Evolutionary conservation across 140 eudicot genomes (phyloP).

Genomic region (Erigeron philadelphicus): DNA sequence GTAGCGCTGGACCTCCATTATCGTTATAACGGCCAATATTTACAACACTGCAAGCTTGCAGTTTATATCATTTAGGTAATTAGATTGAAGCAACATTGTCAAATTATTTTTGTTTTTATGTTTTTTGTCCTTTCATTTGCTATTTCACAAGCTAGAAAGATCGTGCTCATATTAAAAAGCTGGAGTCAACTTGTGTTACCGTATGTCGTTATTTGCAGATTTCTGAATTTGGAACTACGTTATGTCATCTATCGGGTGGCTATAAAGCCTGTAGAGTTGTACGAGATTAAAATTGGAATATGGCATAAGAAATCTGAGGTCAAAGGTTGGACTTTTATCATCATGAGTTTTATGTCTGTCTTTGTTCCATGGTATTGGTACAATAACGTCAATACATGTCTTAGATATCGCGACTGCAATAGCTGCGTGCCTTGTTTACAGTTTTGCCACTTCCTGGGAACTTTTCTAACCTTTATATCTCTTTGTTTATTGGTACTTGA

Average conservation of each 20-base stretch:
- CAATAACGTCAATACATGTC: slow-evolving; percentile 10
- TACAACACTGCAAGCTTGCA: neutral
- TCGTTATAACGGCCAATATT: too few relatives aligned
- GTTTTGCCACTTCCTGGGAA: neutral
- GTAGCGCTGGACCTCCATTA: too few relatives aligned
- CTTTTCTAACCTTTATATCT: neutral
- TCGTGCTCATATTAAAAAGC: neutral
- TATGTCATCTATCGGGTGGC: neutral
- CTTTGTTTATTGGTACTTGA: slow-evolving; percentile 8
- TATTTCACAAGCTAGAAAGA: neutral
- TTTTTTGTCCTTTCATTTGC: neutral
- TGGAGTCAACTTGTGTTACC: neutral
- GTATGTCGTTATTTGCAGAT: slow-evolving; percentile 1
- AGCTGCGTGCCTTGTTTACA: slow-evolving; percentile 12
- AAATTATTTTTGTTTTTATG: neutral
- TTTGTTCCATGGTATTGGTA: slow-evolving; percentile 1
- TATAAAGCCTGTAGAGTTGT: neutral
- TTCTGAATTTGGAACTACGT: slow-evolving; percentile 6
- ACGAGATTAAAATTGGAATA: neutral
- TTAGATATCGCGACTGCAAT: neutral
- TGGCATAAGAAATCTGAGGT: slow-evolving; percentile 22
- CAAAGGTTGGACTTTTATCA: slow-evolving; percentile 18
- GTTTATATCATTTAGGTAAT: slow-evolving; percentile 4
- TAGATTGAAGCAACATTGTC: neutral
- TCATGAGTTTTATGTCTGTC: slow-evolving; percentile 1